Evolutionary conservation across 169 alveolate genomes (phyloP), one percentile per base, ranked within the genome.

Genomic region (Plasmodium gonderi): DNA sequence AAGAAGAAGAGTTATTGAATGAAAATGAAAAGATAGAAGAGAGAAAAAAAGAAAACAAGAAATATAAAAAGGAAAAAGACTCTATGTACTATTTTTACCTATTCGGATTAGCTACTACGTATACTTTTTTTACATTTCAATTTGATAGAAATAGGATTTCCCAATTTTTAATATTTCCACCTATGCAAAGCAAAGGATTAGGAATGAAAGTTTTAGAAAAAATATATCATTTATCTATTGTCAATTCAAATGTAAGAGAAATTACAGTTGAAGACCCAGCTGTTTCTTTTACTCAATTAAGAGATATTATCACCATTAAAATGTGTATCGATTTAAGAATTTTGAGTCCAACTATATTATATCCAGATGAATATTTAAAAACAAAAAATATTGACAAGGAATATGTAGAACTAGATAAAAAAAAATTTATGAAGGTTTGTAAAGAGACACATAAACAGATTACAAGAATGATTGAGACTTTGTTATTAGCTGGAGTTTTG

Each of bases 211-310:
- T 96, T 12, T 54, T 96, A 64, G 96, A 96, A 75, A 81, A 82
- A 38, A 96, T 96, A 8, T 96, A 96, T 49, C 85, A 85, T 60
- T 33, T 91, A 83, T 96, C 97, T 3, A 95, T 96, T 6, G 81
- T 93, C 26, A 96, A 96, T 79, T 75, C 83, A 0, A 90, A 92
- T 33, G 92, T 96, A 33, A 91, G 94, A 69, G 97, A 95, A 76
- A 94, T 96, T 49, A 95, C 97, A 0, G 97, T 96, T 14, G 97
- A 96, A 91, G 97, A 96, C 47, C 97, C 97, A 51, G 95, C 97
- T 2, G 92, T 69, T 14, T 90, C 97, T 11, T 95, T 96, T 87
- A 82, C 94, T n/a, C 94, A 91, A 31, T 72, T 96, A 44, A 93
- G 97, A 47, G 96, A 95, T 26, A 94, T 96, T 20, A 92, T 96